These are phyloP conservation scores for Dentipellis sp. DNA, from an alignment of 768 basidiomycete genomes.

Conservation along the genomic window DNA sequence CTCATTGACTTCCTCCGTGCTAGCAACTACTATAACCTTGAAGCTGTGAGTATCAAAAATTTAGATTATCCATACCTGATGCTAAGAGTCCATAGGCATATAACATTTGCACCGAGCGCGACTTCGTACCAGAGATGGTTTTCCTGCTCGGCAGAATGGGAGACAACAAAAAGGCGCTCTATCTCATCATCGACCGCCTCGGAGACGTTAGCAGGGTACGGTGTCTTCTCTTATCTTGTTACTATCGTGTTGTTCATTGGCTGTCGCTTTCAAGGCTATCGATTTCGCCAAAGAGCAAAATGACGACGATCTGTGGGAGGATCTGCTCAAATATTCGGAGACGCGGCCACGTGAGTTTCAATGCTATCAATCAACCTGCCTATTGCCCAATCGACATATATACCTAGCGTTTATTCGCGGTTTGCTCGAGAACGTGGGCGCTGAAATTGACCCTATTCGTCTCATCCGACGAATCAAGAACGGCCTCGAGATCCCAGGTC, in stretches of 20 bases:
- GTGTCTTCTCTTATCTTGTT: neutral
- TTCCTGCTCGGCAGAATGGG: conserved; percentile 97
- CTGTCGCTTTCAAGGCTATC: conserved; percentile 37
- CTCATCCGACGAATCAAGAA: conserved; percentile 93
- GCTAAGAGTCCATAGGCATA: conserved; percentile 52
- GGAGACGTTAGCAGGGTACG: conserved; percentile 84
- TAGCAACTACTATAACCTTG: conserved; percentile 86
- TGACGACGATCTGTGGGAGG: conserved; percentile 97
- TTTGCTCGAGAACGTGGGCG: conserved; percentile 89
- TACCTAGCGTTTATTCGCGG: conserved; percentile 83
- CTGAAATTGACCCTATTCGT: conserved; percentile 91
- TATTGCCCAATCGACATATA: neutral
- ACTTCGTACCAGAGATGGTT: conserved; percentile 93
- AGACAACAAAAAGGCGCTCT: conserved; percentile 90
- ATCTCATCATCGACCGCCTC: conserved; percentile 89
- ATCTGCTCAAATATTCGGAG: conserved; percentile 89
- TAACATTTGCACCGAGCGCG: conserved; percentile 71
- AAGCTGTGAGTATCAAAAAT: conserved; percentile 40
- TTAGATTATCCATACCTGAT: neutral
- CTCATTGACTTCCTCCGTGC: conserved; percentile 89
- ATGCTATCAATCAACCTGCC: neutral
- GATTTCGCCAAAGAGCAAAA: conserved; percentile 97
- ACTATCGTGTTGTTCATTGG: neutral
- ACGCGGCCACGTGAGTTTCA: conserved; percentile 66
- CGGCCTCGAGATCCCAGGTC: conserved; percentile 90